Percentiles rank a stretch among this genome's conserved stretches.
Evolutionary conservation across 768 basidiomycete genomes (phyloP).

Genomic region (Trametes meyenii): DNA sequence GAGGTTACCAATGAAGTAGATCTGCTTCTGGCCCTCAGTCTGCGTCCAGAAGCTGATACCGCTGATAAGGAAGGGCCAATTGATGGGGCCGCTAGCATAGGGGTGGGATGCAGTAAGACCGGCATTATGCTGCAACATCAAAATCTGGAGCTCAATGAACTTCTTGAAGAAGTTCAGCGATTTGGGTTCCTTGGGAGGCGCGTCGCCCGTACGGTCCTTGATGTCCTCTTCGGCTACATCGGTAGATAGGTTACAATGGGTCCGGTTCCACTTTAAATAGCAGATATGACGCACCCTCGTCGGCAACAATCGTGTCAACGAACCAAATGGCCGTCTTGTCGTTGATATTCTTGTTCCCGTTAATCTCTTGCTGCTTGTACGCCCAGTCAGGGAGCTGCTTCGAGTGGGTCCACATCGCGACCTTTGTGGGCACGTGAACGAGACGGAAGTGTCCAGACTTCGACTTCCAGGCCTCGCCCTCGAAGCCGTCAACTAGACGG

Average conservation of each 20-base stretch:
- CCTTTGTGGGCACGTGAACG: slow-evolving; percentile 85
- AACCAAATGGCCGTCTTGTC: slow-evolving; percentile 90
- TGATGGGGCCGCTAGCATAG: slow-evolving; percentile 93
- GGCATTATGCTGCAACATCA: slow-evolving; percentile 99
- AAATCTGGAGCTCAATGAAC: slow-evolving; percentile 87
- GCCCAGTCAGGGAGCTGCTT: slow-evolving; percentile 94
- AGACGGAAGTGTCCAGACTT: slow-evolving; percentile 94
- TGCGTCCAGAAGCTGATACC: slow-evolving; percentile 99
- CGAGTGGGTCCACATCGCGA: slow-evolving; percentile 91
- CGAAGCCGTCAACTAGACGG: slow-evolving; percentile 67
- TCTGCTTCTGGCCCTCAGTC: slow-evolving; percentile 81
- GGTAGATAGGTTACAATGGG: background rate
- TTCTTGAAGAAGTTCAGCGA: slow-evolving; percentile 92
- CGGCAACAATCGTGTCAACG: slow-evolving; percentile 78
- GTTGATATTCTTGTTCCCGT: slow-evolving; percentile 89
- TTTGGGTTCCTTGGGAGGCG: slow-evolving; percentile 70
- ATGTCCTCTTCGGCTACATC: slow-evolving; percentile 56
- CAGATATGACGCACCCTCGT: slow-evolving; percentile 58
- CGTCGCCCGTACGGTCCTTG: slow-evolving; percentile 52
- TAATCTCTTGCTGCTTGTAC: slow-evolving; percentile 95
- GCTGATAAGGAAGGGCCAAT: slow-evolving; percentile 96
- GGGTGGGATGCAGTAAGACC: slow-evolving; percentile 97
- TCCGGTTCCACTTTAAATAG: background rate
- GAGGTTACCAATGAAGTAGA: slow-evolving; percentile 95
- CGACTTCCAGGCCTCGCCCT: slow-evolving; percentile 88